Evolutionary conservation across 2,329 filamentous ascomycete species (phyloP).

Genomic region (Pestalotiopsis sp.): DNA sequence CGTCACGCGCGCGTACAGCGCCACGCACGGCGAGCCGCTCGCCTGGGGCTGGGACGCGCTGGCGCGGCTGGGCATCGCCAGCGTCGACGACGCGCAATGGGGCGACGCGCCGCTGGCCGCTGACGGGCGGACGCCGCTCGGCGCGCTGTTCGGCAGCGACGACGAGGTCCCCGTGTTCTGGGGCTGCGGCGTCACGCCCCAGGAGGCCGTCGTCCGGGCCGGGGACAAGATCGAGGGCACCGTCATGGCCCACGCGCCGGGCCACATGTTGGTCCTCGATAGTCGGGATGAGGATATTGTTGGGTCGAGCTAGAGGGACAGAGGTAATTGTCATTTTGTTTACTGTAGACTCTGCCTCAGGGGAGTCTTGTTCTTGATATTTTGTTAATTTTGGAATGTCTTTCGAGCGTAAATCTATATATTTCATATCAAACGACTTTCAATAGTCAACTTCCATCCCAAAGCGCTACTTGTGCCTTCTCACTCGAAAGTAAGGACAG

Average conservation of each 20-base stretch:
- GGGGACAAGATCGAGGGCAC: slow-evolving; percentile 46
- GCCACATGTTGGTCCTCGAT: slow-evolving; percentile 65
- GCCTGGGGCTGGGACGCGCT: slow-evolving; percentile 66
- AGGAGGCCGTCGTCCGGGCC: slow-evolving; percentile 63
- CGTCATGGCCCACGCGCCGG: slow-evolving; percentile 64
- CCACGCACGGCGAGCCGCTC: slow-evolving; percentile 66
- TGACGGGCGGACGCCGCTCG: slow-evolving; percentile 39
- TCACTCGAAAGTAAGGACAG: no score
- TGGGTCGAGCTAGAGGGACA: not conserved
- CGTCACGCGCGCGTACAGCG: slow-evolving; percentile 56
- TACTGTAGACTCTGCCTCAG: no score
- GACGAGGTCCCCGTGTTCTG: slow-evolving; percentile 60
- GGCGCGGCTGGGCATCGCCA: slow-evolving; percentile 52
- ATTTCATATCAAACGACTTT: no score
- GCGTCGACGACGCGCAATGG: slow-evolving; percentile 58
- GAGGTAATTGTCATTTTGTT: not conserved
- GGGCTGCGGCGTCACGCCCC: slow-evolving; percentile 69
- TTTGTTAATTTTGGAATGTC: not conserved
- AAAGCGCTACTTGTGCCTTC: no score
- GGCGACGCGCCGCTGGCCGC: slow-evolving; percentile 49
- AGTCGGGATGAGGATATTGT: slow-evolving; percentile 42
- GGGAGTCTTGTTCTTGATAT: not conserved
- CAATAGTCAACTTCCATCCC: no score
- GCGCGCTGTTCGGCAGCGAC: slow-evolving; percentile 34
- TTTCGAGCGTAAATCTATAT: no score